Evolutionary conservation across 2,329 filamentous ascomycete species (phyloP), one percentile per base, ranked within the genome.

Genomic region (Dothideomycetidae sp.): DNA sequence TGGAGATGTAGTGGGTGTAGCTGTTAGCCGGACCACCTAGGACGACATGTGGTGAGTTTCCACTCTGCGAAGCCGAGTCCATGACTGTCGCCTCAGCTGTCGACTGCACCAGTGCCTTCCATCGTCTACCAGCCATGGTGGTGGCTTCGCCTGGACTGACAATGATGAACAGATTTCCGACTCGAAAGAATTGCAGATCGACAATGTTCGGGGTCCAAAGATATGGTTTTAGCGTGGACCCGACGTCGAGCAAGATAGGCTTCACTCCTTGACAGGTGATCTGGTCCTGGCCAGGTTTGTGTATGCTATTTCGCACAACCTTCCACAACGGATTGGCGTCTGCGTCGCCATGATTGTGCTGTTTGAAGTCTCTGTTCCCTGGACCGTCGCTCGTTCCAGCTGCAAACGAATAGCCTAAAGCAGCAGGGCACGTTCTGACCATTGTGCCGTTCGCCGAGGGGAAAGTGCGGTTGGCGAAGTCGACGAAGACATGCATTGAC

Each of bases 381-480:
- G 88, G 86, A 4, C 88, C 84, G 54, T 96, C 88, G 0, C 83
- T 82, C 0, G 88, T 96, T 9, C 88, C 88, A 1, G 82, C 88
- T 0, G 88, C 88, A 53, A 96, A 96, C 0, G 81, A 86, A 54
- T 90, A 93, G 4, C 88, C 88, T 42, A 96, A 63, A 0, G 85
- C 84, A 0, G 86, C 86, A 3, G 85, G 78, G 49, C 88, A 96
- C 0, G 86, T 93, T 34, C 62, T 66, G 5, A 76, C 81, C 18
- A 60, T 60, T 3, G 73, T 74, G 31, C 81, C 81, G 47, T 93
- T 84, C 0, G 77, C 70, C 1, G 86, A 73, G 3, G 62, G 57
- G 52, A 94, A 93, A 1, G 68, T 68, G 54, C 77, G 90, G 49
- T 72, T 73, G 4, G 77, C 73, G 65, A 94, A 78, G 55, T 94